Evolutionary conservation across 495 filamentous ascomycete species (phyloP).

Genomic region (Penicillium bialowiezense): DNA sequence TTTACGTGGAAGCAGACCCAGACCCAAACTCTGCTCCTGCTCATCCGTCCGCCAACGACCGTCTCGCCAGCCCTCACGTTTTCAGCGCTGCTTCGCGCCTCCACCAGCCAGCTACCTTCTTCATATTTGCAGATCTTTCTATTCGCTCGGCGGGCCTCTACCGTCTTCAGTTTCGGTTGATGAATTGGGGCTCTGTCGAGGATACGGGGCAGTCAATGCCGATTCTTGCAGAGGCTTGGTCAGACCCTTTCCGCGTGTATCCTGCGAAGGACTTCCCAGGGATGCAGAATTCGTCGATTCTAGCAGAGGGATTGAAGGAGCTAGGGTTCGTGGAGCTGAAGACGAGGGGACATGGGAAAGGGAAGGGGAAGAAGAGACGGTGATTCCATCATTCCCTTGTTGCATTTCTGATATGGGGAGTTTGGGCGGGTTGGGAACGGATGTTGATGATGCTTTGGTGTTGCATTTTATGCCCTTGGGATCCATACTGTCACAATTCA

Average conservation of each 20-base stretch:
- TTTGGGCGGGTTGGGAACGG: no score
- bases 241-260: slow-evolving; percentile 80
- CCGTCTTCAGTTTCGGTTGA: slow-evolving; percentile 80
- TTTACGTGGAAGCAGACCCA: slow-evolving; percentile 40
- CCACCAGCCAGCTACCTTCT: slow-evolving; percentile 58
- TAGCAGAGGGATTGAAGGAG: slow-evolving; percentile 40
- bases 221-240: slow-evolving; percentile 66
- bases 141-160: slow-evolving; percentile 84
- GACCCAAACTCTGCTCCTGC: slow-evolving; percentile 52
- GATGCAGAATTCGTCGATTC: slow-evolving; percentile 61
- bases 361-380: slow-evolving; percentile 35
- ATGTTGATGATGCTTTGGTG: no score
- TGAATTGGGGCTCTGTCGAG: slow-evolving; percentile 55
- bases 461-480: background rate
- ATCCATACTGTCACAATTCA: background rate
- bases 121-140: slow-evolving; percentile 91
- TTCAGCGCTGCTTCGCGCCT: slow-evolving; percentile 19
- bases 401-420: no score
- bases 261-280: slow-evolving; percentile 97
- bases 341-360: slow-evolving; percentile 43
- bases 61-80: background rate
- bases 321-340: slow-evolving; percentile 47
- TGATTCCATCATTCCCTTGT: slow-evolving; percentile 11
- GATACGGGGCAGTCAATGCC: slow-evolving; percentile 58
- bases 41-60: slow-evolving; percentile 60